Base-by-base conservation (phyloP, 83 land plant species). In the Picea mariana region DNA sequence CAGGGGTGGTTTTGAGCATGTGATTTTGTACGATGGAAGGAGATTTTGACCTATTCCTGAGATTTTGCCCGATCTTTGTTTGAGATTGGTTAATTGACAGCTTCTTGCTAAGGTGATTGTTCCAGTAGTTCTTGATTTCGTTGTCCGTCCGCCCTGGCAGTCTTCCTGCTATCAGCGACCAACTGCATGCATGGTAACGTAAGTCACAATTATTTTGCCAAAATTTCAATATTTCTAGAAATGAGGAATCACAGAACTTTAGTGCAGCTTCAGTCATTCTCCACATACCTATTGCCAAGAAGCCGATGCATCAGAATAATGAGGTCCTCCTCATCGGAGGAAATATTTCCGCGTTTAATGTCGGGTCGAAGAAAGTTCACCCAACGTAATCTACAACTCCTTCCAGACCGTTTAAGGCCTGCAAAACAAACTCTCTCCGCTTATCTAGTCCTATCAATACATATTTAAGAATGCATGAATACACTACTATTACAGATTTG, bases 101-200 rank as follows among this genome's bases (percentile, higher is more conserved):
- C 38, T 34, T 34, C 4, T 34, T 34, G 2, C 3, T 34, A 3
- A 34, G 38, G 3, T 34, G 1, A 34, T 3, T 34, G 3, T 71
- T 71, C 75, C 75, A 71, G 75, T 71, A 20, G 6, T 71, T 71
- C 75, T 18, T 71, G 3, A 71, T 71, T 18, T 71, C 75, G 5
- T 71, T 71, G 9, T 71, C 75, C 18, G 75, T 71, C 34, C 75
- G 44, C 1, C 75, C 75, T 17, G 75, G 75, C n/a, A 71, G 75
- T 1, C 75, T 52, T 1, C 75, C 75, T 4, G 75, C 75, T 3
- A 71, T 71, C 8, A 71, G 21, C 17, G 21, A 34, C 75, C 75
- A 71, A 16, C 75, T 71, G 75, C n/a, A n/a, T n/a, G n/a, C n/a
- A n/a, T n/a, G n/a, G n/a, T n/a, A n/a, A n/a, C n/a, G n/a, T 34